A percentile compares a stretch with the other conserved stretches of the same genome.
Conservation (phyloP, 257 asterid genomes). For the Asclepias syriaca region DNA sequence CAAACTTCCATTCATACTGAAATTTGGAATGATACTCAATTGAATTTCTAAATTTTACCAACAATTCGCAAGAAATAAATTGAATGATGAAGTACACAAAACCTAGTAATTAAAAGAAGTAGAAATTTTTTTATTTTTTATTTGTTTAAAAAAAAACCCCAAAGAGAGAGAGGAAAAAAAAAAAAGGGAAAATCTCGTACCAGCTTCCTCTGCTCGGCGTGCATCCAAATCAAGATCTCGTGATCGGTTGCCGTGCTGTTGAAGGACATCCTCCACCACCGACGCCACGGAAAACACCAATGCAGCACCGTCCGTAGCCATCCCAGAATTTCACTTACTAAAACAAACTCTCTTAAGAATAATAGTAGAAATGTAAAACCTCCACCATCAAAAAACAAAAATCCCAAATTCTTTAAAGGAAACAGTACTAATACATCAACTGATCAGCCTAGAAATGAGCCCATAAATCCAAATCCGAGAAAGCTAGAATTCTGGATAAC, state of each 20-base stretch:
- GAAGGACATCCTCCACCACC: slow-evolving; percentile 91
- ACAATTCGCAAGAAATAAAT: not conserved
- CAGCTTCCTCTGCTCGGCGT: slow-evolving; percentile 93
- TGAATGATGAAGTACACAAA: not conserved
- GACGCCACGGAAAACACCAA: slow-evolving; percentile 77
- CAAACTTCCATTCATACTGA: not conserved
- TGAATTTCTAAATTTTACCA: not conserved
- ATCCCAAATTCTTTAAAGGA: slow-evolving; percentile 14
- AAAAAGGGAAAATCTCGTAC: slow-evolving; percentile 34
- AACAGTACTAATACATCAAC: not conserved
- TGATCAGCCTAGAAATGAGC: not conserved
- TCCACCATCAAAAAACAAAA: slow-evolving; percentile 12
- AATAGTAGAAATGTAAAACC: slow-evolving; percentile 15
- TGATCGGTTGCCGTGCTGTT: slow-evolving; percentile 76
- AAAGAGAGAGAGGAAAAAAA: not conserved
- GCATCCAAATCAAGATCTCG: slow-evolving; percentile 81
- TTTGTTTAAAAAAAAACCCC: not conserved
- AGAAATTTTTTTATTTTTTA: not conserved
- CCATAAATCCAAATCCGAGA: not conserved
- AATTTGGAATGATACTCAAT: not conserved
- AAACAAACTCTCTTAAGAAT: not conserved
- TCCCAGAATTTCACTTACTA: slow-evolving; percentile 13
- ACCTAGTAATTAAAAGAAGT: not conserved
- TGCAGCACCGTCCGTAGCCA: slow-evolving; percentile 51
- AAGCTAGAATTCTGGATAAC: slow-evolving; percentile 2